These are phyloP conservation scores for Corymbia maculata DNA, from an alignment of 345 rosid genomes.

Conservation along the genomic window DNA sequence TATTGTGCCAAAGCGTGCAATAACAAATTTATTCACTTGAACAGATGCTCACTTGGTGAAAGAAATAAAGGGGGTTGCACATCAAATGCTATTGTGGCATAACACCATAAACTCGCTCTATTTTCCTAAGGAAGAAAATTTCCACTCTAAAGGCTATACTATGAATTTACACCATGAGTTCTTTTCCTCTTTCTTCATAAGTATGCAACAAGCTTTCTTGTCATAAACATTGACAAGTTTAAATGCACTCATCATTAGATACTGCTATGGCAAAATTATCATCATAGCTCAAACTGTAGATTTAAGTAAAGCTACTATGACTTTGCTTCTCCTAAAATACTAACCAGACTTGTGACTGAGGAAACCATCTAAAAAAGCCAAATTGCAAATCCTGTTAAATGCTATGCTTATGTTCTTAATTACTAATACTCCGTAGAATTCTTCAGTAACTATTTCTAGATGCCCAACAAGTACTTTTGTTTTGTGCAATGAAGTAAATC, in stretches of 20 bases:
- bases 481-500: not conserved
- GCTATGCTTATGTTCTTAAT: not conserved
- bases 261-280: not conserved
- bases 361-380: not conserved
- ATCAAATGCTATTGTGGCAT: not conserved
- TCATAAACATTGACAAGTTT: not conserved
- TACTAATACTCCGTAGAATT: not conserved
- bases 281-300: not conserved
- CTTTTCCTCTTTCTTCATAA: not conserved
- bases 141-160: not conserved
- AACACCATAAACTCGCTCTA: not conserved
- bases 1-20: not conserved
- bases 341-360: not conserved
- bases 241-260: not conserved
- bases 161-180: not conserved
- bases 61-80: not conserved
- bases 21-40: not conserved
- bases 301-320: not conserved
- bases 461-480: not conserved
- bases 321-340: not conserved
- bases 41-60: not conserved
- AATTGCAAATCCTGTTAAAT: not conserved
- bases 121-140: not conserved
- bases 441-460: not conserved
- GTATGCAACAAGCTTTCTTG: fast-evolving